Evolutionary conservation across 805 yeast species (phyloP).

Genomic region (Tetrapisispora namnaoensis): DNA sequence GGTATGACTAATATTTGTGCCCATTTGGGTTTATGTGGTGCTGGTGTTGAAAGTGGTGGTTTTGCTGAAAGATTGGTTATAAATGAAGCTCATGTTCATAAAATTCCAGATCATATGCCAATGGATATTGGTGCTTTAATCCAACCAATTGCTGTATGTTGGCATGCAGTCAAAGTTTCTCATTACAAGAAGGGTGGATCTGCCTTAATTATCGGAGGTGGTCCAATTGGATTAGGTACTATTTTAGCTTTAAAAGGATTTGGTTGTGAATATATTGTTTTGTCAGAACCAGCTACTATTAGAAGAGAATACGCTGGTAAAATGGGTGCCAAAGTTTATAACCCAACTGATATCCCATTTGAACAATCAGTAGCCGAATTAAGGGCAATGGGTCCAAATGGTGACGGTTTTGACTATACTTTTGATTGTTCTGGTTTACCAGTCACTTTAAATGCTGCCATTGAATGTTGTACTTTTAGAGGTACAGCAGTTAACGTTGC

Average conservation of each 20-base stretch:
- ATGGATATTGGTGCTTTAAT: constrained; percentile 47
- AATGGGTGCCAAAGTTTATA: constrained; percentile 41
- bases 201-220: constrained; percentile 49
- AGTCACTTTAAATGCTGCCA: constrained; percentile 41
- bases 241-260: constrained; percentile 48
- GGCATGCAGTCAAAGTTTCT: constrained; percentile 49
- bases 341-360: constrained; percentile 35
- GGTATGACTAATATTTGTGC: constrained; percentile 48
- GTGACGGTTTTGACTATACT: constrained; percentile 40
- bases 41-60: constrained; percentile 51
- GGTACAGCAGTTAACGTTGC: constrained; percentile 59
- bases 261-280: constrained; percentile 41
- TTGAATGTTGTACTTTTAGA: constrained; percentile 41
- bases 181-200: constrained; percentile 36
- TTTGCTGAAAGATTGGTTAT: constrained; percentile 41
- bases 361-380: constrained; percentile 32
- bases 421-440: constrained; percentile 46
- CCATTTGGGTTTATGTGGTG: constrained; percentile 40
- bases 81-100: constrained; percentile 31
- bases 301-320: constrained; percentile 42
- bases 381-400: constrained; percentile 33
- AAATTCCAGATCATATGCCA: constrained; percentile 36
- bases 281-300: constrained; percentile 43
- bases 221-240: constrained; percentile 55
- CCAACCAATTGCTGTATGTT: constrained; percentile 47